Evolutionary conservation across 805 yeast genomes (phyloP).

Genomic region (Zygosaccharomyces pseudorouxii): DNA sequence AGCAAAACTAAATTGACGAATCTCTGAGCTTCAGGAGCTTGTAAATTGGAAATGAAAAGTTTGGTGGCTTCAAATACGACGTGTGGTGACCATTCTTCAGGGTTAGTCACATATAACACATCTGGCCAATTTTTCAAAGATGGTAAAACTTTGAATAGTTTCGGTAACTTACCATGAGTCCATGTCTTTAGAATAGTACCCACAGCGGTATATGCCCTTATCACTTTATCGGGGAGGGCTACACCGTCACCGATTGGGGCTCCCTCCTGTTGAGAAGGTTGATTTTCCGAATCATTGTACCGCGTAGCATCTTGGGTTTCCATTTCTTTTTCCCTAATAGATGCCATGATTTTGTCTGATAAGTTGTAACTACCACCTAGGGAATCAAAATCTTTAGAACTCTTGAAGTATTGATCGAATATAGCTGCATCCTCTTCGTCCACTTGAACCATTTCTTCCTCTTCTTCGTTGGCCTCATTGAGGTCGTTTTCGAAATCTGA

Average conservation of each 20-base stretch:
- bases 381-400: constrained; percentile 36
- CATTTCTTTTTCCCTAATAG: constrained; percentile 69
- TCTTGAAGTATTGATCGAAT: constrained; percentile 69
- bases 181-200: constrained; percentile 83
- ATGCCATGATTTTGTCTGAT: constrained; percentile 92
- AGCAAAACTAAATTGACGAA: constrained; percentile 65
- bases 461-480: constrained; percentile 45
- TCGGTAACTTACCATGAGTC: constrained; percentile 96
- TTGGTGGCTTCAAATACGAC: constrained; percentile 93
- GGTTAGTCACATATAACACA: constrained; percentile 85
- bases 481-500: constrained; percentile 52
- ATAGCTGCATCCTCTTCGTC: constrained; percentile 80
- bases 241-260: constrained; percentile 62
- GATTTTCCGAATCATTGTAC: constrained; percentile 12
- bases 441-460: constrained; percentile 59
- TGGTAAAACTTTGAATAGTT: constrained; percentile 91
- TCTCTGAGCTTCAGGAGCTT: constrained; percentile 82
- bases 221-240: constrained; percentile 90
- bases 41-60: constrained; percentile 84
- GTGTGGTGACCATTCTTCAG: constrained; percentile 91
- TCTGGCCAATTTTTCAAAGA: constrained; percentile 94
- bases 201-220: constrained; percentile 88
- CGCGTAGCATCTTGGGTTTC: constrained; percentile 20
- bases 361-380: constrained; percentile 53
- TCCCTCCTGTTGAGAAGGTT: constrained; percentile 27